Conservation (phyloP, 2,329 filamentous ascomycete species). For the Botryotinia globosa region DNA sequence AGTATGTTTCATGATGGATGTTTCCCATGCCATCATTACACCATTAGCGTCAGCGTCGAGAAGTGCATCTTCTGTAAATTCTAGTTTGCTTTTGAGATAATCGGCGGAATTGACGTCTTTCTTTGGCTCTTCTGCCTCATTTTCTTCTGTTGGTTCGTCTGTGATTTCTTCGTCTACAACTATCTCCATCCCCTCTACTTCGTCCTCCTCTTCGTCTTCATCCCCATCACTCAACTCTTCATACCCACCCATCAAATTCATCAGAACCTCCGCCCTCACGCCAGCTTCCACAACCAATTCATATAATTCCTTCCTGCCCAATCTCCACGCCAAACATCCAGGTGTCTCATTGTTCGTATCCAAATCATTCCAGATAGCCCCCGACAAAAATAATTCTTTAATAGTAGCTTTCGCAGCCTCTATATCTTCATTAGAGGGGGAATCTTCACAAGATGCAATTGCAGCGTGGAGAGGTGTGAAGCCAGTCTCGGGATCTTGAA, state of each 20-base stretch:
- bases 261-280: constrained; percentile 82
- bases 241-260: constrained; percentile 79
- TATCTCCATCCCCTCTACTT: constrained; percentile 37
- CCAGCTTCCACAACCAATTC: constrained; percentile 83
- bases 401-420: constrained; percentile 66
- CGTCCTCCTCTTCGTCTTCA: constrained; percentile 44
- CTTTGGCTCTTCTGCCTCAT: constrained; percentile 26
- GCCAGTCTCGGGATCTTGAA: constrained; percentile 80
- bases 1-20: constrained; percentile 76
- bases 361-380: constrained; percentile 97
- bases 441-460: constrained; percentile 58
- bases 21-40: constrained; percentile 94
- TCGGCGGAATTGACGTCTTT: constrained; percentile 57
- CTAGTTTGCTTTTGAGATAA: constrained; percentile 66
- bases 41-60: constrained; percentile 75
- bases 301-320: constrained; percentile 72
- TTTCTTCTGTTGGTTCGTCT: constrained; percentile 32
- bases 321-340: constrained; percentile 73
- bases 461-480: constrained; percentile 88
- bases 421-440: constrained; percentile 39
- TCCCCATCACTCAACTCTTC: constrained; percentile 60
- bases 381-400: constrained; percentile 75
- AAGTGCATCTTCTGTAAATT: constrained; percentile 63
- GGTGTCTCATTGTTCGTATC: constrained; percentile 85
- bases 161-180: constrained; percentile 27